phyloP scores from a whole-genome alignment of 441 rosid genomes.

The Hura crepitans region DNA sequence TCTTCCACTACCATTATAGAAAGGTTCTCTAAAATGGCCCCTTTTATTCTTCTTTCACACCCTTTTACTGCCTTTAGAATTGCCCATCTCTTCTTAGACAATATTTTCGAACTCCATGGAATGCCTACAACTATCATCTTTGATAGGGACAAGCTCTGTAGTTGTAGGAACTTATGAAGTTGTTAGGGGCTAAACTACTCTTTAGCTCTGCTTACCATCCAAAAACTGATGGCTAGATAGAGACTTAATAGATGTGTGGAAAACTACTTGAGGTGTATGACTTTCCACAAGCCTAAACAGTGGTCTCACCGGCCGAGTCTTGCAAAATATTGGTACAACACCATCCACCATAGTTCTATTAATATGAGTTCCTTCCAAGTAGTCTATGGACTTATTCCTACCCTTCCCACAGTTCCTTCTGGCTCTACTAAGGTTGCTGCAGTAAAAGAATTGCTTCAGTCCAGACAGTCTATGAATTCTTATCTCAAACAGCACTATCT shows the following conservation, averaged over 20 bases:
- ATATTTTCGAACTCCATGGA: neutral
- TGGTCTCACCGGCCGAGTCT: neutral
- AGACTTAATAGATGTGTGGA: no score
- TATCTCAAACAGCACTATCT: neutral
- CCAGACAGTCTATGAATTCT: neutral
- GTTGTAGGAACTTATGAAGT: neutral
- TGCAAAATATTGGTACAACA: neutral
- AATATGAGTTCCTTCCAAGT: neutral
- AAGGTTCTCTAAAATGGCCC: neutral
- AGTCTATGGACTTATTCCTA: neutral
- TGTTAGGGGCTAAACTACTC: neutral
- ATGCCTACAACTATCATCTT: neutral
- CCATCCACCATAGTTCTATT: neutral
- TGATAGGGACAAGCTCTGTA: neutral
- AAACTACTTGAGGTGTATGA: no score
- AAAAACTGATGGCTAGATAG: neutral
- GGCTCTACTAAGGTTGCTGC: neutral
- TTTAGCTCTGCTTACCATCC: neutral
- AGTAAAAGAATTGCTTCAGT: neutral
- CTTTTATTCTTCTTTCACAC: neutral
- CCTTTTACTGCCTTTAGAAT: neutral
- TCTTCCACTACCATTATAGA: no score
- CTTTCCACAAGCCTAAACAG: no score
- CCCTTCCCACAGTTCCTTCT: neutral
- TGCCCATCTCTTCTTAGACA: neutral